These are phyloP conservation scores for Lipomyces oligophaga DNA, from an alignment of 805 yeast genomes.

Conservation along the genomic window DNA sequence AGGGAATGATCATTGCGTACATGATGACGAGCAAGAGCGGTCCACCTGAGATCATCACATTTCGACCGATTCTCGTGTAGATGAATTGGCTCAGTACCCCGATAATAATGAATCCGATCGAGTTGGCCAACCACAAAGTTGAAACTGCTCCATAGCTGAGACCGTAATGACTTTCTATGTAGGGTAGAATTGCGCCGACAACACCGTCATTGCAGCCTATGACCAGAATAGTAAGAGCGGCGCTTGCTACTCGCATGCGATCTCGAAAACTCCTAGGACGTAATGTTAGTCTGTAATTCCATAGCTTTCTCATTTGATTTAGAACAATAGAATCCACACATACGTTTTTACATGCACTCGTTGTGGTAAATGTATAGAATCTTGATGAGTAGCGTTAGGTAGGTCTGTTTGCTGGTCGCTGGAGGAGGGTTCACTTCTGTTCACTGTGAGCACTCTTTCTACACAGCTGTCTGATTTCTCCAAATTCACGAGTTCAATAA, in stretches of 20 bases:
- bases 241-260: constrained; percentile 15
- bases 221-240: constrained; percentile 11
- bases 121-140: constrained; percentile 55
- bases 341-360: too few species aligned
- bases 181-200: constrained; percentile 58
- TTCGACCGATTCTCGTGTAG: constrained; percentile 43
- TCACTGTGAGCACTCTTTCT: too few species aligned
- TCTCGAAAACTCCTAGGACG: too few species aligned
- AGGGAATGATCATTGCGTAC: constrained; percentile 48
- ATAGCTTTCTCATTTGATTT: too few species aligned
- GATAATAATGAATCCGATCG: constrained; percentile 51
- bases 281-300: too few species aligned
- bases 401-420: too few species aligned
- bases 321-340: too few species aligned
- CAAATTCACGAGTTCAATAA: too few species aligned
- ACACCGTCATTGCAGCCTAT: constrained; percentile 46
- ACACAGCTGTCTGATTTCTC: too few species aligned
- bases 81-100: constrained; percentile 50
- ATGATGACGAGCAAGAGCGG: constrained; percentile 39
- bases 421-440: too few species aligned
- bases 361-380: too few species aligned
- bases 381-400: too few species aligned
- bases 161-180: constrained; percentile 48
- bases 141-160: constrained; percentile 54
- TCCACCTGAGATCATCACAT: constrained; percentile 43